Evolutionary conservation across 2,329 filamentous ascomycete species (phyloP).

Genomic region (Diaporthe vexans): DNA sequence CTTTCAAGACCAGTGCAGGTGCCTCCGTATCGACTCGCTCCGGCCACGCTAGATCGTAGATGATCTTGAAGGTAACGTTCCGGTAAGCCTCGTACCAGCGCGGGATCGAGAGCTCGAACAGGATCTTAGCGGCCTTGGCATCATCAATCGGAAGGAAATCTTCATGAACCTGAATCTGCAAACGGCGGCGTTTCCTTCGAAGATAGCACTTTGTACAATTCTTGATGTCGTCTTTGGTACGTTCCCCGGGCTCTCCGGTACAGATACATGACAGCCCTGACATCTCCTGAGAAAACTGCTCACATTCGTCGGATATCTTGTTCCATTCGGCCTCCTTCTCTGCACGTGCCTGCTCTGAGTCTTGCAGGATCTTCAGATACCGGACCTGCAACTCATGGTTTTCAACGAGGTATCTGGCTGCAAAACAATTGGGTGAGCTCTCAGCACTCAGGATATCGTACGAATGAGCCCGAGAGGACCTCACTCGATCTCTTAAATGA

Average conservation of each 20-base stretch:
- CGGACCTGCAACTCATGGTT: constrained; percentile 45
- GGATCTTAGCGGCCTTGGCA: constrained; percentile 47
- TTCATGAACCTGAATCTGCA: constrained; percentile 57
- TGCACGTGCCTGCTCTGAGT: constrained; percentile 40
- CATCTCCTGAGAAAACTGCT: constrained; percentile 48
- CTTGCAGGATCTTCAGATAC: constrained; percentile 46
- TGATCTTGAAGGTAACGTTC: constrained; percentile 57
- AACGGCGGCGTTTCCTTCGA: constrained; percentile 46
- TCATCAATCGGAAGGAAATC: constrained; percentile 53
- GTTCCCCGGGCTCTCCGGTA: constrained; percentile 41
- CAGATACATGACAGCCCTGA: constrained; percentile 51
- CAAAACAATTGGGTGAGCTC: constrained; percentile 55
- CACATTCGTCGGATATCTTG: constrained; percentile 47
- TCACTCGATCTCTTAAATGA: constrained; percentile 58
- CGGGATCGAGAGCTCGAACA: constrained; percentile 59
- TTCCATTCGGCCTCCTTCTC: constrained; percentile 52
- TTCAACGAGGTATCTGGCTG: constrained; percentile 58
- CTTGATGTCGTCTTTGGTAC: constrained; percentile 29
- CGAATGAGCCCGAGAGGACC: constrained; percentile 40
- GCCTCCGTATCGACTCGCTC: not conserved
- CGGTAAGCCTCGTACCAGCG: constrained; percentile 54
- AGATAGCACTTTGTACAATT: constrained; percentile 49
- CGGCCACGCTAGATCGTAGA: constrained; percentile 49
- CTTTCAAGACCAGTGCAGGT: constrained; percentile 39
- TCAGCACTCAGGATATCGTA: constrained; percentile 63